Base-by-base conservation (phyloP, 257 asterid species). In the Apocynum venetum region DNA sequence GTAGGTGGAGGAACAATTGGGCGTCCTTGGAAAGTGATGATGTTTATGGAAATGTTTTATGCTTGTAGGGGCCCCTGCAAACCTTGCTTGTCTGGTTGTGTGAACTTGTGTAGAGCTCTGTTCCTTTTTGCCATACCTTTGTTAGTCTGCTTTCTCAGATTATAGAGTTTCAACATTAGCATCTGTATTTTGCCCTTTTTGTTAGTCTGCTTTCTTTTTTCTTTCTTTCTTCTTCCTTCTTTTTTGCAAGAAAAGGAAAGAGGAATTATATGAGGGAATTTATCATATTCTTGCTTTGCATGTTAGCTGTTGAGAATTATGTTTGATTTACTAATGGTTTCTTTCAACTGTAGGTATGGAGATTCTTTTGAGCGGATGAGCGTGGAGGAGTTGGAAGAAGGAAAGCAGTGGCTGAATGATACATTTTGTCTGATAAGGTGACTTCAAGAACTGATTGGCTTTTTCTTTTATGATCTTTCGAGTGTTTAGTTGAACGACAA, bases 351-450 rank as follows among this genome's bases (percentile, higher is more conserved):
- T 77, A 95, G 98, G 86, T 96, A 96, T 71, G 98, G 92, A 73
- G 85, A 87, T 80, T 75, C 75, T 66, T 83, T 76, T 76, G 91
- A 89, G 77, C 85, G 98, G 83, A 96, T 96, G 87, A 91, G 88
- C 47, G 46, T 66, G 72, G 93, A 89, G 86, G 99, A 93, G 59
- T 84, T 96, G 64, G 97, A 90, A 82, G 79, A 81, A 87, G 99
- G 99, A 81, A 93, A 91, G 86, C 87, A 84, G 87, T 96, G 99
- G 99, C 97, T 96, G 75, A 83, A 88, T 53, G 92, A 93, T 77
- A 88, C 98, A 60, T 96, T 93, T 86, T 80, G 86, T 78, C 89
- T 96, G 66, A 96, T 96, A 83, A 85, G 98, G 98, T 92, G 60
- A 80, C 72, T 46, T 31, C 59, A 4, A 57, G 74, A 75, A 47